Percentiles rank a stretch among this genome's conserved stretches.
These are phyloP conservation scores for Glycine tomentella DNA, from an alignment of 306 rosid genomes.

Conservation along the genomic window DNA sequence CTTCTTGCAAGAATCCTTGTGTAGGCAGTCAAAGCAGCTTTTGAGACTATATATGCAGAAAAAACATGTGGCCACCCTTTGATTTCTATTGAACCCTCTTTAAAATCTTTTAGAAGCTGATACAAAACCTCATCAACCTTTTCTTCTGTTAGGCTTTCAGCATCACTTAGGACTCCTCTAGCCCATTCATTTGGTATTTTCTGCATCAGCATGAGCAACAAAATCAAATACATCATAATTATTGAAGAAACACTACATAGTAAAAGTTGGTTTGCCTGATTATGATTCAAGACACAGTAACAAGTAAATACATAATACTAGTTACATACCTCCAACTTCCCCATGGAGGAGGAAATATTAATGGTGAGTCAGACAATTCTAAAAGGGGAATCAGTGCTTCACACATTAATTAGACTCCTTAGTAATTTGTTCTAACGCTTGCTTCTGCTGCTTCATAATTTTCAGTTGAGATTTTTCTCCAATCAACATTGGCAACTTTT, in stretches of 20 bases:
- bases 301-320: too few relatives aligned
- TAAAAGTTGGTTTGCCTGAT: too few relatives aligned
- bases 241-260: too few relatives aligned
- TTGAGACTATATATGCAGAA: conserved; percentile 55
- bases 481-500: not conserved
- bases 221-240: not conserved
- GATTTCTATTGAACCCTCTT: conserved; percentile 49
- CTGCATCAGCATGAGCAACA: conserved; percentile 38
- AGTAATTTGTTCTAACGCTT: conserved; percentile 54
- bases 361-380: conserved; percentile 62
- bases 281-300: too few relatives aligned
- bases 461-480: not conserved
- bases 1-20: conserved; percentile 60
- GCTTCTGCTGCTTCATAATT: conserved; percentile 47
- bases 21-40: conserved; percentile 59
- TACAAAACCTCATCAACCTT: conserved; percentile 55
- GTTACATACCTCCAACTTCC: conserved; percentile 50
- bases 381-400: conserved; percentile 59
- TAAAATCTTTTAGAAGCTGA: conserved; percentile 49
- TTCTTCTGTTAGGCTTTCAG: conserved; percentile 55
- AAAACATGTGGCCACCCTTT: conserved; percentile 53
- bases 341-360: conserved; percentile 48
- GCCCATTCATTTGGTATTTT: conserved; percentile 53
- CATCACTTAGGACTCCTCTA: conserved; percentile 51
- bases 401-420: conserved; percentile 55